These are phyloP conservation scores for Saccharomycopsis sp. DNA, from an alignment of 805 yeast genomes.

Conservation along the genomic window DNA sequence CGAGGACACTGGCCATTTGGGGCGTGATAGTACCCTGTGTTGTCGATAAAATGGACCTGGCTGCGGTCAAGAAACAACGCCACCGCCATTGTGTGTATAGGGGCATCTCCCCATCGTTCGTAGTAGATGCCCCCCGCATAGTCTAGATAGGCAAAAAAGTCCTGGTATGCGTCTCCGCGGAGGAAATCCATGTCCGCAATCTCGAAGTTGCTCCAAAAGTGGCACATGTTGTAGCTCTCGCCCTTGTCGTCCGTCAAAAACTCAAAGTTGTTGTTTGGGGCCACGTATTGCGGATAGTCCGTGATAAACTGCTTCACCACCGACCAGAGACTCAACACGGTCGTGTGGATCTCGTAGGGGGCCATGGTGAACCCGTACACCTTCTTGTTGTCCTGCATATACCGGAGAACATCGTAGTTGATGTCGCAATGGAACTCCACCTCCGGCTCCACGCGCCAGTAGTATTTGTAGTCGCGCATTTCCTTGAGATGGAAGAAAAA, in stretches of 20 bases:
- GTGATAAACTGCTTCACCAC: conserved; percentile 41
- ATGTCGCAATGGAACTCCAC: conserved; percentile 51
- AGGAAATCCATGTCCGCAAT: conserved; percentile 46
- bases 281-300: conserved; percentile 38
- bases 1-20: conserved; percentile 61
- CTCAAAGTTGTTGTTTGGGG: conserved; percentile 40
- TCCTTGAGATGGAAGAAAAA: conserved; percentile 43
- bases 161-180: conserved; percentile 39
- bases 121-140: conserved; percentile 46
- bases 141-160: conserved; percentile 42
- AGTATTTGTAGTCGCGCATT: conserved; percentile 43
- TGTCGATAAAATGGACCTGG: conserved; percentile 35
- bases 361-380: conserved; percentile 46
- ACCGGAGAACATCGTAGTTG: conserved; percentile 45
- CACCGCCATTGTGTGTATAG: conserved; percentile 42
- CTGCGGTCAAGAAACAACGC: conserved; percentile 30
- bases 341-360: conserved; percentile 45
- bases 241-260: conserved; percentile 44
- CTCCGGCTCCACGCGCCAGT: conserved; percentile 58
- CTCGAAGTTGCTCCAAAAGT: conserved; percentile 62
- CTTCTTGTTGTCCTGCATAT: conserved; percentile 37
- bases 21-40: conserved; percentile 48
- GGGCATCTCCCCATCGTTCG: conserved; percentile 60
- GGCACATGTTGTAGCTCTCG: conserved; percentile 45
- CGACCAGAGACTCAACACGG: conserved; percentile 47